These are phyloP conservation scores for Sarocladiaceae sp. DNA, from an alignment of 2,329 filamentous ascomycete species.

Conservation along the genomic window DNA sequence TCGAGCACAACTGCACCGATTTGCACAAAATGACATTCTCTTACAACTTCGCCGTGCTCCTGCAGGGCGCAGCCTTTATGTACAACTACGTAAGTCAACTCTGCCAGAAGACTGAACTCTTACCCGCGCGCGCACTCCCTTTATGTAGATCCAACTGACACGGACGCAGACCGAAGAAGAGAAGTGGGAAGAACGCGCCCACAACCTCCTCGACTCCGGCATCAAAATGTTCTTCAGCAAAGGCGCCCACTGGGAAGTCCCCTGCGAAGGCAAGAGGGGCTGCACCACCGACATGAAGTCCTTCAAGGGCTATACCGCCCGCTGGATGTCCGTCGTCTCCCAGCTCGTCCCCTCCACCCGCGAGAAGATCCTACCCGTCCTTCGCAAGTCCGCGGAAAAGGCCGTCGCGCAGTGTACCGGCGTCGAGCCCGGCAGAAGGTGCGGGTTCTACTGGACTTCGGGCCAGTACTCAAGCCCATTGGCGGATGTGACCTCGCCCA, in stretches of 20 bases:
- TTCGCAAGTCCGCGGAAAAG: slow-evolving; percentile 40
- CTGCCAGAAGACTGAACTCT: background rate
- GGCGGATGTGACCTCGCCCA: slow-evolving; percentile 35
- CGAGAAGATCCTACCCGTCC: slow-evolving; percentile 36
- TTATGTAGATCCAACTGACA: slow-evolving; percentile 11
- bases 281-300: slow-evolving; percentile 54
- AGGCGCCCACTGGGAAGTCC: slow-evolving; percentile 56
- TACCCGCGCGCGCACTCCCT: background rate
- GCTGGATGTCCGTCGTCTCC: slow-evolving; percentile 42
- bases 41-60: slow-evolving; percentile 57
- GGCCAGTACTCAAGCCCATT: slow-evolving; percentile 38
- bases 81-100: slow-evolving; percentile 51
- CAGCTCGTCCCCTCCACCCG: slow-evolving; percentile 43
- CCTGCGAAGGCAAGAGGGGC: slow-evolving; percentile 48
- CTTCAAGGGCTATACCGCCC: slow-evolving; percentile 50
- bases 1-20: slow-evolving; percentile 51
- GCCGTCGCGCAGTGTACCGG: slow-evolving; percentile 44
- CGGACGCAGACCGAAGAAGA: slow-evolving; percentile 40
- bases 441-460: slow-evolving; percentile 44
- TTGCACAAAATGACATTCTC: slow-evolving; percentile 60
- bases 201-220: slow-evolving; percentile 47
- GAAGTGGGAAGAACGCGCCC: slow-evolving; percentile 49
- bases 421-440: slow-evolving; percentile 27
- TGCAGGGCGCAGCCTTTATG: slow-evolving; percentile 61
- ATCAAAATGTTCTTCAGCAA: slow-evolving; percentile 48